Evolutionary conservation across 768 basidiomycete genomes (phyloP), one percentile per base, ranked within the genome.

Genomic region (Flagelloscypha sp.): DNA sequence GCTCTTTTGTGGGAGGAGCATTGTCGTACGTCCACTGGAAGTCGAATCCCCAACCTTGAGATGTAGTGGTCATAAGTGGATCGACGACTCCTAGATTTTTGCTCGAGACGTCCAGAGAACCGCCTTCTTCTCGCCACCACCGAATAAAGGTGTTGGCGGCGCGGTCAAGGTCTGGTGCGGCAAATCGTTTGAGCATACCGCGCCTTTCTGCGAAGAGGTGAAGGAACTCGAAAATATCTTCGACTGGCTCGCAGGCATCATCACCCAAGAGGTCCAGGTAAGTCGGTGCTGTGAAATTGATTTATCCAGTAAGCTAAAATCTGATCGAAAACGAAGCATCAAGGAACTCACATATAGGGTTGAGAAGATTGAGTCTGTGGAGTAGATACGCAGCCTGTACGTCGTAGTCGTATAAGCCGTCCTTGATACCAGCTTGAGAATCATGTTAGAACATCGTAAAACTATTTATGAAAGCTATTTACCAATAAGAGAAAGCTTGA

Each of bases 401-500:
- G 55, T 94, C 86, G 42, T 76, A 67, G 55, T 90, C 85, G 54
- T 93, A 92, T 39, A 95, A 56, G 16, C 84, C 79, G 65, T 92
- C 88, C 58, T 95, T 95, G 63, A 97, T 92, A 15, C 90, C 89
- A 56, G 88, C 88, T 90, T 48, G 38, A 40, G 21, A 35, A 36
- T 36, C 25, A 24, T 18, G 38, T 35, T 27, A 25, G 30, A 38
- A 30, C 13, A n/a, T n/a, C n/a, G 30, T 24, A 36, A 20, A 30
- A 20, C 20, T 15, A 31, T 29, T 32, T 35, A 12, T 22, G 33
- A n/a, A 12, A 27, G 29, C 4, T 57, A 65, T 83, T 56, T 65
- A 87, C 93, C 86, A 28, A 95, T 97, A 39, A 97, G 62, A 31
- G 89, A 93, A 15, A 97, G 74, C 58, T 93, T 97, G 35, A 95